Evolutionary conservation across 2,329 filamentous ascomycete species (phyloP).

Genomic region (Penicillium sp.): DNA sequence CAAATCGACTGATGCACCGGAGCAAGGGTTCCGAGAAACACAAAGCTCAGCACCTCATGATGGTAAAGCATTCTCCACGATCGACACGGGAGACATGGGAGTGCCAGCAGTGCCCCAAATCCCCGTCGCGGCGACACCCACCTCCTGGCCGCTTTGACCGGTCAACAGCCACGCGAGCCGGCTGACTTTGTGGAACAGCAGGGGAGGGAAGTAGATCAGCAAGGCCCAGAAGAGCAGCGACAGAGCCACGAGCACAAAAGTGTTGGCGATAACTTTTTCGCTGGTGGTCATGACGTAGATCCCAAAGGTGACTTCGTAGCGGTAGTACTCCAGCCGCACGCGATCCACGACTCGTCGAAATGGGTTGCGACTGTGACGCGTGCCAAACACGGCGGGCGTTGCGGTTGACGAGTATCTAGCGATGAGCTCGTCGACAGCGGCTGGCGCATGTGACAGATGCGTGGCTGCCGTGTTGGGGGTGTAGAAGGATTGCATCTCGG

Average conservation of each 20-base stretch:
- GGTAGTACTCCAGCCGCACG: conserved; percentile 40
- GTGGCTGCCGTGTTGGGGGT: conserved; percentile 26
- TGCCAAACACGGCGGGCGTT: conserved; percentile 9
- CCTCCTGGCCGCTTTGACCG: conserved; percentile 28
- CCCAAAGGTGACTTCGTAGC: conserved; percentile 43
- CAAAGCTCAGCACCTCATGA: conserved; percentile 2
- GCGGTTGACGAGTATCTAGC: conserved; percentile 28
- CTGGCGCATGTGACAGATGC: conserved; percentile 26
- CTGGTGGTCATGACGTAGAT: conserved; percentile 40
- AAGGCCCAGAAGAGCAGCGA: conserved; percentile 33
- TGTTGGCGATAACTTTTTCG: conserved; percentile 41
- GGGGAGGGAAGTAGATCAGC: conserved; percentile 32
- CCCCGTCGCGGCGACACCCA: conserved; percentile 21
- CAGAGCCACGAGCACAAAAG: conserved; percentile 33
- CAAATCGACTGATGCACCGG: no score
- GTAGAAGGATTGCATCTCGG: conserved; percentile 33
- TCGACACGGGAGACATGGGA: conserved; percentile 12
- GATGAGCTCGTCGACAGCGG: conserved; percentile 30
- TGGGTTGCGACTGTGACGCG: conserved; percentile 16
- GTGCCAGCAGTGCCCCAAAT: conserved; percentile 22
- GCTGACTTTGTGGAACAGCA: conserved; percentile 33
- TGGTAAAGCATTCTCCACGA: conserved; percentile 11
- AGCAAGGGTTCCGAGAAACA: background rate
- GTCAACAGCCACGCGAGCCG: conserved; percentile 36
- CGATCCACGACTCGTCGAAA: conserved; percentile 28